Conservation (phyloP, 495 filamentous ascomycete genomes). For the Penicillium daleae region DNA sequence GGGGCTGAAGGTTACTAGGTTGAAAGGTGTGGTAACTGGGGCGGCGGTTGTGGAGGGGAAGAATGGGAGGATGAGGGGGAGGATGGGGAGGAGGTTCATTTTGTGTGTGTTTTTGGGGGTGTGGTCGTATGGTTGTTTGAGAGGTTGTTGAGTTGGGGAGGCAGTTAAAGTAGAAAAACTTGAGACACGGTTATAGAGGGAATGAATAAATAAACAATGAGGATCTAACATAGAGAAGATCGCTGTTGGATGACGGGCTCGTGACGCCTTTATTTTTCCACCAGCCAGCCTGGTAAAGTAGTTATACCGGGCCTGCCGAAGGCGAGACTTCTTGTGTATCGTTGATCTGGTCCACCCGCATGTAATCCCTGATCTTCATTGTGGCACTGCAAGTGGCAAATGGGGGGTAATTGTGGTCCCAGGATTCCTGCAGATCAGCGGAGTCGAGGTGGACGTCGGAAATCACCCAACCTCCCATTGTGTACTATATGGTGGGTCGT, state of each 20-base stretch:
- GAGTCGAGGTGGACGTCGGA: not conserved
- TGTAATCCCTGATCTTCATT: not conserved
- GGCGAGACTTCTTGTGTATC: not conserved
- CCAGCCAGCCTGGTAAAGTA: not conserved
- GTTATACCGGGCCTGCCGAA: not conserved
- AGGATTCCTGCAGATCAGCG: not conserved
- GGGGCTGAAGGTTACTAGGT: constrained; percentile 24
- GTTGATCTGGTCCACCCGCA: not conserved
- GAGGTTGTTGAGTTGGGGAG: not conserved
- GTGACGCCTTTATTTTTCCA: constrained; percentile 9
- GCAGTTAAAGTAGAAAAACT: not conserved
- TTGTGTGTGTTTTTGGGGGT: constrained; percentile 14
- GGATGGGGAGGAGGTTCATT: constrained; percentile 29
- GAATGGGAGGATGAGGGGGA: constrained; percentile 22
- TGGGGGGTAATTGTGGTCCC: not conserved
- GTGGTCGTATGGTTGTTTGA: not conserved
- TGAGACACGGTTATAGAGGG: no score
- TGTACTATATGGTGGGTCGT: not conserved
- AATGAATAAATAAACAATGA: not conserved
- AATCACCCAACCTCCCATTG: not conserved
- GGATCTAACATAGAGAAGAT: not conserved
- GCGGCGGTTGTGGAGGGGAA: constrained; percentile 16
- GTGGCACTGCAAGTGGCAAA: not conserved
- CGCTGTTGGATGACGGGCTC: not conserved
- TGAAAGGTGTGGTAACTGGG: constrained; percentile 26